Base-by-base conservation (phyloP, 495 filamentous ascomycete genomes). In the Talaromyces wortmannii region DNA sequence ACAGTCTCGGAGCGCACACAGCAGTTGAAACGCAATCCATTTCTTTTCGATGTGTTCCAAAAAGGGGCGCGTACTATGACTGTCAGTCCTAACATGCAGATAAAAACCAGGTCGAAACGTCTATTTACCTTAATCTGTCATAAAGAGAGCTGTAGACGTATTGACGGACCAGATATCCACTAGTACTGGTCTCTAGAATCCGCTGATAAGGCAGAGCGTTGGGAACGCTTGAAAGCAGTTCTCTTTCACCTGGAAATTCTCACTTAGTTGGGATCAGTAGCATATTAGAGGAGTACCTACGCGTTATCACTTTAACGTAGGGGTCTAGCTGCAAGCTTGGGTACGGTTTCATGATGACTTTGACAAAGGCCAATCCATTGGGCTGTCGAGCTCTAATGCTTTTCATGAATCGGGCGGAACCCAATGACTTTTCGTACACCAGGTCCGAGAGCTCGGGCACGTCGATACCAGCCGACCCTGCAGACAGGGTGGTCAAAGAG, bases 21-120 rank as follows among this genome's bases (percentile, higher is more conserved):
- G 80, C 8, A 99, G 81, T 72, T 99, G 95, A 62, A 96, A 99
- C 1, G 95, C 88, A 45, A 99, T 81, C 94, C 95, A 99, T 71
- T 91, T 96, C 79, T 97, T 99, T 68, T 99, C 95, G 63, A 97
- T 91, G 59, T 94, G 87, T 69, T 97, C 95, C 12, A 97, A 78
- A 64, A 97, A 97, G 6, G 95, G 95, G n/a, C 95, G 84, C 8
- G 92, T 97, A 64, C 92, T 91, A 61, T 56, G n/a, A 31, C 8
- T n/a, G 48, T 58, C 15, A 59, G 49, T 16, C 1, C 58, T 23
- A 1, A 43, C 45, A 23, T 43, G 45, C 11, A 36, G 12, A 6
- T 18, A 15, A 15, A 31, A 17, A 23, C 2, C 7, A 46, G 7
- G 7, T 3, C 32, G 13, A 36, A 32, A 33, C 2, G 12, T 16